phyloP scores from a whole-genome alignment of 345 rosid genomes.

The Lepidium didymum region DNA sequence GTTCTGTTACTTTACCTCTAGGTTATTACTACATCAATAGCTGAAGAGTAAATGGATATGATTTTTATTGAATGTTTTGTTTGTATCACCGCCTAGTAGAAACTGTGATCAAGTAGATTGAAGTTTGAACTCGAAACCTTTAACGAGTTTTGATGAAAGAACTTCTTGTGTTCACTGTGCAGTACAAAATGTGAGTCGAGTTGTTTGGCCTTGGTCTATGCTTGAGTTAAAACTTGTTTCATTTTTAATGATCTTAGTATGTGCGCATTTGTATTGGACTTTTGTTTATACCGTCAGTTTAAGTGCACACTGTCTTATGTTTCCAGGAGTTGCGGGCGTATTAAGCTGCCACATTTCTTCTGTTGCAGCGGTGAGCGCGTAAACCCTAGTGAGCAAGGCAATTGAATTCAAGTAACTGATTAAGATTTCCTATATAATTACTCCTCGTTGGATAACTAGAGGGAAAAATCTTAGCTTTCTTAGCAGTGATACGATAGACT shows the following conservation, averaged over 20 bases:
- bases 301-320: neutral
- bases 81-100: neutral
- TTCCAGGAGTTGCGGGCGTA: constrained; percentile 79
- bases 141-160: neutral
- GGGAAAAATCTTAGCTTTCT: neutral
- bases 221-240: neutral
- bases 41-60: neutral
- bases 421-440: neutral
- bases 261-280: neutral
- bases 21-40: neutral
- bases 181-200: neutral
- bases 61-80: neutral
- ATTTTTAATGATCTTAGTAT: neutral
- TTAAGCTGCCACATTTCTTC: constrained; percentile 84
- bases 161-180: neutral
- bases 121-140: neutral
- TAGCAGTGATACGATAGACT: constrained; percentile 1
- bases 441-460: constrained; percentile 8
- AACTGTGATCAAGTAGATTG: neutral
- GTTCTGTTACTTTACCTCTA: neutral
- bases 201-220: neutral
- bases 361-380: constrained; percentile 88
- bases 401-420: neutral
- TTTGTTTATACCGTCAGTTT: neutral
- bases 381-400: constrained; percentile 22